These are phyloP conservation scores for Pulveroboletus sp. DNA, from an alignment of 768 basidiomycete genomes.

Conservation along the genomic window DNA sequence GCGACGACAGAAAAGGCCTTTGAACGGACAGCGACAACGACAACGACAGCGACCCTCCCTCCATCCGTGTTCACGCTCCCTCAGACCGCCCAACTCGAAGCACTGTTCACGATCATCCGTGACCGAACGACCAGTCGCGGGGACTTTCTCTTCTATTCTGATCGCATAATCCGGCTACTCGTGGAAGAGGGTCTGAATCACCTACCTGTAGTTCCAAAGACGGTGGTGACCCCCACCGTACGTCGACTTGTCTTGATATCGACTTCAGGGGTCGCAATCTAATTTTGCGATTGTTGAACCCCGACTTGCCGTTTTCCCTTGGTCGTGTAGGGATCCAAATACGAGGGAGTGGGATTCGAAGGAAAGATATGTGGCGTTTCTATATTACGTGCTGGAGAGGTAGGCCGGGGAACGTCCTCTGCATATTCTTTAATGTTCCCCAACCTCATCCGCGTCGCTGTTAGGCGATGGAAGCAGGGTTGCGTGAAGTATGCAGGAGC, in stretches of 20 bases:
- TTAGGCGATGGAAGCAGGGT: conserved; percentile 97
- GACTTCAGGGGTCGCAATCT: background rate
- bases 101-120: conserved; percentile 91
- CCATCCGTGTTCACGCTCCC: conserved; percentile 85
- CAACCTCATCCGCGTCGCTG: background rate
- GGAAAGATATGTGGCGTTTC: conserved; percentile 97
- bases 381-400: conserved; percentile 91
- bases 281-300: background rate
- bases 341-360: conserved; percentile 91
- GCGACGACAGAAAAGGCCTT: conserved; percentile 21
- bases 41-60: conserved; percentile 43
- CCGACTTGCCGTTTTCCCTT: background rate
- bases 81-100: conserved; percentile 90
- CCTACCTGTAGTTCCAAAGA: conserved; percentile 69
- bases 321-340: conserved; percentile 58
- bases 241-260: conserved; percentile 22
- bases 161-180: conserved; percentile 81
- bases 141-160: conserved; percentile 95
- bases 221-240: conserved; percentile 79
- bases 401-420: conserved; percentile 25
- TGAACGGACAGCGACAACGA: conserved; percentile 24
- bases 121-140: conserved; percentile 84
- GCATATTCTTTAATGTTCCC: background rate
- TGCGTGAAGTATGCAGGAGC: conserved; percentile 91
- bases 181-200: conserved; percentile 89